These are phyloP conservation scores for Aegilops tauschii DNA, from an alignment of 176 grass and related monocot genomes.

Conservation along the genomic window DNA sequence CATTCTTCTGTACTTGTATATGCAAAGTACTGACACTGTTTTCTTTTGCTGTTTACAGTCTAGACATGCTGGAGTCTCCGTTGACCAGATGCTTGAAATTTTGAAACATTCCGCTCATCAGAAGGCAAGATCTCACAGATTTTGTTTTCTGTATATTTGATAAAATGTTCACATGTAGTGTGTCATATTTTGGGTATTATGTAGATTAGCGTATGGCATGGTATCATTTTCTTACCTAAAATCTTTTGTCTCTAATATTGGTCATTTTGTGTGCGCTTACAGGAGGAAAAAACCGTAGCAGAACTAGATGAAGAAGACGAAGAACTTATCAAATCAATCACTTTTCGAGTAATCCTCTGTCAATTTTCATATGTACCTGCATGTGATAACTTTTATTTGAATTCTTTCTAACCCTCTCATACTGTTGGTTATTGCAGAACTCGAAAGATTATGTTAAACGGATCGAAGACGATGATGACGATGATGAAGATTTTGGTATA, in stretches of 20 bases:
- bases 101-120: slow-evolving; percentile 64
- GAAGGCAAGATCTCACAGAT: slow-evolving; percentile 37
- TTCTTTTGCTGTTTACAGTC: slow-evolving; percentile 59
- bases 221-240: background rate
- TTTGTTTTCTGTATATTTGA: background rate
- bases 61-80: slow-evolving; percentile 84
- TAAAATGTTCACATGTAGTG: background rate
- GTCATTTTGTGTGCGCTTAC: slow-evolving; percentile 18
- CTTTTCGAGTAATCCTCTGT: slow-evolving; percentile 64
- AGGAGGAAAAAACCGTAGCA: slow-evolving; percentile 63
- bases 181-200: background rate
- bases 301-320: slow-evolving; percentile 93
- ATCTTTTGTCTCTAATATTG: slow-evolving; percentile 18
- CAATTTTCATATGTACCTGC: slow-evolving; percentile 13
- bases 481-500: slow-evolving; percentile 48
- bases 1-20: background rate
- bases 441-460: slow-evolving; percentile 87
- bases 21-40: slow-evolving; percentile 15
- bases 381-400: background rate
- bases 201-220: background rate
- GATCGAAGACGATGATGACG: slow-evolving; percentile 56
- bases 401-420: background rate
- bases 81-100: slow-evolving; percentile 90
- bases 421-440: slow-evolving; percentile 38
- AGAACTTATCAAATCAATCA: slow-evolving; percentile 78